phyloP scores from a whole-genome alignment of 495 filamentous ascomycete genomes.

The Trichocladium antarcticum region DNA sequence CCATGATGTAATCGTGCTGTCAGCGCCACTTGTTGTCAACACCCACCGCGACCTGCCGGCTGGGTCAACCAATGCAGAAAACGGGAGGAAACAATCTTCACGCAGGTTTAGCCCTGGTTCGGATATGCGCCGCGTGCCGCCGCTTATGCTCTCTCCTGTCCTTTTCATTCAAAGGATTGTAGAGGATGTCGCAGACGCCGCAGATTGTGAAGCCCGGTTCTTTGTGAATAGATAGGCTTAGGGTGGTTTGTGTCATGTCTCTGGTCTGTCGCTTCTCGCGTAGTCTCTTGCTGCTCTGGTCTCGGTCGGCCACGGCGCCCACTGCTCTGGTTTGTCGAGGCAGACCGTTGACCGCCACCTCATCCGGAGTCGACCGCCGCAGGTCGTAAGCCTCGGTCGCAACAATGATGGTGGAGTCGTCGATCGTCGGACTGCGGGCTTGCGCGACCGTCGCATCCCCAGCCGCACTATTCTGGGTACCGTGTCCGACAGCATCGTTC shows the following conservation, averaged over 20 bases:
- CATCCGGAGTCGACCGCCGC: neutral
- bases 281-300: neutral
- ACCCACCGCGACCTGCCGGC: no score
- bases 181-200: slow-evolving; percentile 36
- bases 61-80: neutral
- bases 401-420: neutral
- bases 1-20: slow-evolving; percentile 4
- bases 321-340: neutral
- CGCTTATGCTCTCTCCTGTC: slow-evolving; percentile 35
- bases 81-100: neutral
- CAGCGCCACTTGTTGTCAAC: slow-evolving; percentile 1
- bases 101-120: slow-evolving; percentile 1
- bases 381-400: neutral
- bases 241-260: slow-evolving; percentile 33
- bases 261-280: slow-evolving; percentile 14
- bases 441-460: neutral
- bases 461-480: neutral
- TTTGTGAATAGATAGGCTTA: slow-evolving; percentile 29
- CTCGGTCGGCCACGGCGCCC: neutral
- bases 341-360: neutral
- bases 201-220: slow-evolving; percentile 35
- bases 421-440: neutral
- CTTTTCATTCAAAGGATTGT: slow-evolving; percentile 37
- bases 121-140: slow-evolving; percentile 24
- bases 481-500: neutral